Evolutionary conservation across 306 rosid genomes (phyloP), one percentile per base, ranked within the genome.

Genomic region (Canavalia ensiformis): DNA sequence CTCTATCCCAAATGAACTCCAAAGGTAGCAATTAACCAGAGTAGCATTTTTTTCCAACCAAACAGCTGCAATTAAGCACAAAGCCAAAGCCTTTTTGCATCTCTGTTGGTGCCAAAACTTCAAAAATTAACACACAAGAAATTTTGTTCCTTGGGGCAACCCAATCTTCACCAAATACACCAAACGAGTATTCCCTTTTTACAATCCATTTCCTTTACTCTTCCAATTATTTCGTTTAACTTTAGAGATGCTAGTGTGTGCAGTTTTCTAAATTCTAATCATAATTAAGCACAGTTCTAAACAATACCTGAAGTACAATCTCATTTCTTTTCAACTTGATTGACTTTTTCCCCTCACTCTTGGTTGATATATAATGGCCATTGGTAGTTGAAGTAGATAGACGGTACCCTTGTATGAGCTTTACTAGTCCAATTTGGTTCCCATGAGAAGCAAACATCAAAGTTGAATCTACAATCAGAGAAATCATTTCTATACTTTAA

Each of bases 391-490:
- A 89, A 86, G 90, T 88, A 67, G 95, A 85, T 57, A 86, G 85
- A 82, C 59, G 89, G 87, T 91, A 93, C 82, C 98, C 98, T 83
- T 92, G 95, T 79, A 91, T 90, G 84, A 95, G 88, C 83, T 92
- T 95, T 35, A 87, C 97, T 88, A 92, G 82, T 81, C 97, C 95
- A 90, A 95, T 91, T 89, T 91, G 97, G 82, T 82, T 90, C 88
- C 98, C 98, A 56, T 91, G 88, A 77, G 97, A 92, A 80, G 97
- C 97, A 87, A 92, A 92, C 89, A 95, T 81, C 89, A 95, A 86
- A 71, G 95, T 91, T 47, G 97, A 95, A 84, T 95, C 98, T 95
- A 85, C 90, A 88, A 82, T 78, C 80, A 75, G 60, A 76, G 66
- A 76, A 76, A 68, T 50, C 56, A 63, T 18, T 81, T 90, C 84